These are phyloP conservation scores for Ceratocystis huliohia DNA, from an alignment of 2,329 filamentous ascomycete species.

Conservation along the genomic window DNA sequence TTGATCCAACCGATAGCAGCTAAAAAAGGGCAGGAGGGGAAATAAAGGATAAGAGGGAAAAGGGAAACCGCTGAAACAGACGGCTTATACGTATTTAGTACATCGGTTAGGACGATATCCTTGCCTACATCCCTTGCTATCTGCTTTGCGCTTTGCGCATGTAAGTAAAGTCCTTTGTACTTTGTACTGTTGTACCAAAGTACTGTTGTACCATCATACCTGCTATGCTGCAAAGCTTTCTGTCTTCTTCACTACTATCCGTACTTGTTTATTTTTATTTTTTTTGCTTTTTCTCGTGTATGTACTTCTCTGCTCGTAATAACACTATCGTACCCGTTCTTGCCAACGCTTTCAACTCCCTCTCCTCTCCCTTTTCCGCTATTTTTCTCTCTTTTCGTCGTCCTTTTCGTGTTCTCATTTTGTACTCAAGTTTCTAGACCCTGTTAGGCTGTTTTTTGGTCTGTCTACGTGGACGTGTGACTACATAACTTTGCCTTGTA, in stretches of 20 bases:
- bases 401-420: too few species aligned
- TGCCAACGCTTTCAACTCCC: too few species aligned
- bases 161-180: not conserved
- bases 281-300: not conserved
- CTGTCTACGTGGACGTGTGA: not conserved
- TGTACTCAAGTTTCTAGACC: not conserved
- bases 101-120: not conserved
- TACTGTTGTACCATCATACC: not conserved
- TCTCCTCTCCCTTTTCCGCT: not conserved
- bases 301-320: too few species aligned
- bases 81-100: constrained; percentile 7
- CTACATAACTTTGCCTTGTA: too few species aligned
- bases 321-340: too few species aligned
- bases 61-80: constrained; percentile 1
- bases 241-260: not conserved
- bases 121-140: not conserved
- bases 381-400: not conserved
- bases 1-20: too few species aligned
- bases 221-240: not conserved
- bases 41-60: not conserved
- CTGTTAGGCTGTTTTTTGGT: not conserved
- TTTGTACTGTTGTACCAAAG: not conserved
- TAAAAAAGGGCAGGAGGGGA: too few species aligned
- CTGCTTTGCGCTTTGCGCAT: not conserved
- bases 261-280: not conserved